Conservation (phyloP, 78 protist species). For the Pelomyxa schiedti region DNA sequence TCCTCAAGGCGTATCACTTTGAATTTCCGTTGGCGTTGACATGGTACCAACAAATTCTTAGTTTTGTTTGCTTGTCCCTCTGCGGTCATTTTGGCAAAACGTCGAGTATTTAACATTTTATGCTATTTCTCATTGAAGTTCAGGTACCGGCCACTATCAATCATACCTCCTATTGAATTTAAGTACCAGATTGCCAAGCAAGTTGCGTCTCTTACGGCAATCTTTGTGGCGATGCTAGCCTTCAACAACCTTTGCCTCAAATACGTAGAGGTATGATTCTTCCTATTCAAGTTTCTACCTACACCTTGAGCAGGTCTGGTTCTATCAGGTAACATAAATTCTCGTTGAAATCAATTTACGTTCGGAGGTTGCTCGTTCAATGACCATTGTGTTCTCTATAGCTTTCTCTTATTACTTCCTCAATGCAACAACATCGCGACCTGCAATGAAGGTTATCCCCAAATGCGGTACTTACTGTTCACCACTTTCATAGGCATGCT, state of each 20-base stretch:
- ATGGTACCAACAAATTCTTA: slow-evolving; percentile 59
- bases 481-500: slow-evolving; percentile 27
- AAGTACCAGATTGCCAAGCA: slow-evolving; percentile 23
- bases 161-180: slow-evolving; percentile 50
- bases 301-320: no score
- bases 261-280: slow-evolving; percentile 71
- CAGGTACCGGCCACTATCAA: slow-evolving; percentile 8
- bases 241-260: slow-evolving; percentile 70
- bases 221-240: slow-evolving; percentile 60
- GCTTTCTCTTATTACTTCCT: slow-evolving; percentile 49
- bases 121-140: not conserved
- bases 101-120: not conserved
- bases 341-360: no score
- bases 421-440: slow-evolving; percentile 38
- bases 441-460: slow-evolving; percentile 4
- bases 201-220: slow-evolving; percentile 51
- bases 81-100: slow-evolving; percentile 14
- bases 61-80: slow-evolving; percentile 24
- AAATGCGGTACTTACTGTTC: not conserved
- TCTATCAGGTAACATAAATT: no score
- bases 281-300: no score
- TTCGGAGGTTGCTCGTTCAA: slow-evolving; percentile 66
- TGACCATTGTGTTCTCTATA: slow-evolving; percentile 66
- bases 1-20: no score
- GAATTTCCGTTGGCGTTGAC: slow-evolving; percentile 55